Percentiles rank a stretch among this genome's conserved stretches.
Conservation (phyloP, 2,329 filamentous ascomycete genomes). For the Cladobotryum mycophilum region DNA sequence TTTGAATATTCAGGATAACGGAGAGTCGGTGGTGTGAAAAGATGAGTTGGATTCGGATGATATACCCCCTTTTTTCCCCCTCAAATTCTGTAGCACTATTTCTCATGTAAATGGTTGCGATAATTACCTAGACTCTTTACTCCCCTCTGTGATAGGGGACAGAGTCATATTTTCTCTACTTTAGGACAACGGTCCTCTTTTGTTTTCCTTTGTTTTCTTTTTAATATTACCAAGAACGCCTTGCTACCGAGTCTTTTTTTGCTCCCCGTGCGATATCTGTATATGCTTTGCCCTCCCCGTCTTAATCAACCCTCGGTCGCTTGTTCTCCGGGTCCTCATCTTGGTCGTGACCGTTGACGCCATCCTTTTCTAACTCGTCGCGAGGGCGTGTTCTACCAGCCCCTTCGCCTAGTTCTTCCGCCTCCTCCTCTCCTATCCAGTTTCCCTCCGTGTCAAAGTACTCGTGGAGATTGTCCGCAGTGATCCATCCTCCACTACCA, state of each 20-base stretch:
- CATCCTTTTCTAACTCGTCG: constrained; percentile 48
- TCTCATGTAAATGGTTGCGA: not conserved
- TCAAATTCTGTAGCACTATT: constrained; percentile 1
- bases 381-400: constrained; percentile 48
- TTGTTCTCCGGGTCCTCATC: constrained; percentile 41
- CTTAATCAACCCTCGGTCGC: constrained; percentile 34
- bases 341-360: constrained; percentile 37
- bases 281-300: not conserved
- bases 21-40: not conserved
- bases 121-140: not conserved
- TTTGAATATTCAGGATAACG: too few relatives aligned
- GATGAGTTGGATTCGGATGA: not conserved
- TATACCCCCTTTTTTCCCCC: constrained; percentile 3
- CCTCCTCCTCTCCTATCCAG: constrained; percentile 74
- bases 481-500: constrained; percentile 78
- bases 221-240: constrained; percentile 18
- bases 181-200: constrained; percentile 16
- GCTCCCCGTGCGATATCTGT: too few relatives aligned
- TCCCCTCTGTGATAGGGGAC: not conserved
- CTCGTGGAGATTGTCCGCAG: constrained; percentile 80
- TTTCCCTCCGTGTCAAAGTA: constrained; percentile 79
- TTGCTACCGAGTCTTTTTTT: constrained; percentile 6
- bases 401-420: constrained; percentile 43
- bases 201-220: constrained; percentile 2
- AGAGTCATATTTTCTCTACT: not conserved